Base-by-base conservation (phyloP, 495 filamentous ascomycete genomes). In the Zalerion maritima region DNA sequence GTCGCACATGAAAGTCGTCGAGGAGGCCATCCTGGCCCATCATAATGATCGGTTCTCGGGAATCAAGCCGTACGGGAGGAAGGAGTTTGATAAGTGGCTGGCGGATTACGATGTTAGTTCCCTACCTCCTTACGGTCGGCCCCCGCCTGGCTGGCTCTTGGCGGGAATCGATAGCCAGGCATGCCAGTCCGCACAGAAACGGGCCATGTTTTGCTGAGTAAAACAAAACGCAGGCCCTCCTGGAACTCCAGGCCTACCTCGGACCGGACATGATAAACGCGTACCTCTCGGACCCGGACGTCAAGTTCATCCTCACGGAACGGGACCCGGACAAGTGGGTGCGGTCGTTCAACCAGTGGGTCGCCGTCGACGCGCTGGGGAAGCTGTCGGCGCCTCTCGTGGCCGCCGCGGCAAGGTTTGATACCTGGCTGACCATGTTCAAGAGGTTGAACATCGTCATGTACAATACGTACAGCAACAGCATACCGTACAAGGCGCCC, bases 321-420 rank as follows among this genome's bases (percentile, higher is more conserved):
- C 37, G 49, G 19, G 29, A 50, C 12, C 46, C 49, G 9, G 43
- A 50, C n/a, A 47, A 47, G 23, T 52, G 49, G 49, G 43, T 40
- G 9, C 35, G 34, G 21, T 49, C 45, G 3, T 40, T 31, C 26
- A 18, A 33, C 16, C 38, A 38, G 18, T 46, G 45, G 14, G 8
- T 49, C 13, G 45, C 38, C 3, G 3, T 8, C 15, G 19, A 3
- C 3, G 6, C 8, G 28, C 22, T 40, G 5, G 6, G 8, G 1
- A 18, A 22, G 4, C 27, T 46, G 13, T 43, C 48, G 3, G 38
- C 49, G 40, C 32, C 34, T 6, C 4, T 49, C 6, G 35, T 46
- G 29, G 40, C 8, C 45, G 46, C 26, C 40, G 49, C 21, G 12
- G 6, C 17, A 39, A 39, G 10, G 5, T 31, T 2, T 31, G 5